These are phyloP conservation scores for Cordyceps sp. DNA, from an alignment of 2,329 filamentous ascomycete genomes.

Conservation along the genomic window DNA sequence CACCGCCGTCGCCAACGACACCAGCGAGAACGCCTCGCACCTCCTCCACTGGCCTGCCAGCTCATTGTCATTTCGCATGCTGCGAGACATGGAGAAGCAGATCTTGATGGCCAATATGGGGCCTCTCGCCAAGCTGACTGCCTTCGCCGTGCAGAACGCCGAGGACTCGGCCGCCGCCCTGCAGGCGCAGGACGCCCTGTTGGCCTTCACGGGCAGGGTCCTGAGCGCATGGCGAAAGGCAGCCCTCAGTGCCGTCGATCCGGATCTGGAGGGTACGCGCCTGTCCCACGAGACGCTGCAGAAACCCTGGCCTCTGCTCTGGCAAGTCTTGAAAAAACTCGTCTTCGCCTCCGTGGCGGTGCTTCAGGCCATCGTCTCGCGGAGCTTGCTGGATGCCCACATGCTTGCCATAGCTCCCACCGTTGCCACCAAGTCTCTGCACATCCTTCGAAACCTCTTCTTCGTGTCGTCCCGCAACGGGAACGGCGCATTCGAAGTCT, in stretches of 20 bases:
- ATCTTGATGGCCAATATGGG: slow-evolving; percentile 53
- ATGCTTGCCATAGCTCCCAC: slow-evolving; percentile 37
- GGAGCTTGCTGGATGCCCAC: slow-evolving; percentile 35
- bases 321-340: slow-evolving; percentile 58
- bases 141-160: slow-evolving; percentile 44
- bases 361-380: slow-evolving; percentile 55
- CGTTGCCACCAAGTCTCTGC: slow-evolving; percentile 55
- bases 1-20: slow-evolving; percentile 48
- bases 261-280: slow-evolving; percentile 43
- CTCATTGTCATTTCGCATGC: slow-evolving; percentile 41
- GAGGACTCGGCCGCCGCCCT: slow-evolving; percentile 27
- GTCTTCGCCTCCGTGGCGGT: slow-evolving; percentile 62
- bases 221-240: slow-evolving; percentile 58
- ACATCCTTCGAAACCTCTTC: slow-evolving; percentile 59
- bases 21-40: slow-evolving; percentile 26
- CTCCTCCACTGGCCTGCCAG: slow-evolving; percentile 45
- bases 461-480: slow-evolving; percentile 67
- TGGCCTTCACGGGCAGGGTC: slow-evolving; percentile 49
- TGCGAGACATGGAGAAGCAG: slow-evolving; percentile 40
- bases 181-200: slow-evolving; percentile 40
- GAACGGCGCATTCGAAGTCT: slow-evolving; percentile 62
- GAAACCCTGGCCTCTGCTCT: slow-evolving; percentile 53
- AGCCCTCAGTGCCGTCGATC: slow-evolving; percentile 57
- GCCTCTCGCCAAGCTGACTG: slow-evolving; percentile 46
- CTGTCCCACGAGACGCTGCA: slow-evolving; percentile 49